These are phyloP conservation scores for Blastocystis sp. DNA, from an alignment of 352 stramenopile genomes.

Conservation along the genomic window DNA sequence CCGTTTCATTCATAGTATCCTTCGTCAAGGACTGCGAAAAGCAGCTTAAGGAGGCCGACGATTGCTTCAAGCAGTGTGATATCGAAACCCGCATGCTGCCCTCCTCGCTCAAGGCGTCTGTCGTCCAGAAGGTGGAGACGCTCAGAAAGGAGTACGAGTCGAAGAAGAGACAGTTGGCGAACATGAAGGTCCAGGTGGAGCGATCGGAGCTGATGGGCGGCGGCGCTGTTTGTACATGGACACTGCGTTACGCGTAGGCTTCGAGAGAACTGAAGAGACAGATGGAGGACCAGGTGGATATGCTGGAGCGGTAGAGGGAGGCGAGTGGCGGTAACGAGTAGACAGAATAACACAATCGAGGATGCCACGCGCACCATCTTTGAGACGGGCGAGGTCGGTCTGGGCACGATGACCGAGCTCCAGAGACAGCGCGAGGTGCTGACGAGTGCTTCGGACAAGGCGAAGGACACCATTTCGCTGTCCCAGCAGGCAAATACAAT, in stretches of 20 bases:
- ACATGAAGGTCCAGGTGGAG: constrained; percentile 63
- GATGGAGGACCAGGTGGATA: constrained; percentile 60
- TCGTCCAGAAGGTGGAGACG: constrained; percentile 53
- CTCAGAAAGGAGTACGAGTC: constrained; percentile 59
- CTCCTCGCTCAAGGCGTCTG: constrained; percentile 45
- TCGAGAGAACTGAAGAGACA: constrained; percentile 67
- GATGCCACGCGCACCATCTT: constrained; percentile 69
- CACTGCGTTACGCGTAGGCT: constrained; percentile 7
- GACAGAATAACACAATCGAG: constrained; percentile 74
- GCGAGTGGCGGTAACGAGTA: background rate
- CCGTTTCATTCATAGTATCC: constrained; percentile 24
- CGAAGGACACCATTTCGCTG: constrained; percentile 70
- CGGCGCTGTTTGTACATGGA: constrained; percentile 1
- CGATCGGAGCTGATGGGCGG: constrained; percentile 55
- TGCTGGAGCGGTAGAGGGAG: constrained; percentile 24
- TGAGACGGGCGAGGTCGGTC: constrained; percentile 69
- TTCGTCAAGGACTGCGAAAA: constrained; percentile 64
- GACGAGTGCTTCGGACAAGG: constrained; percentile 68
- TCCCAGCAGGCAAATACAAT: constrained; percentile 66
- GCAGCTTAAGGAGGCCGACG: constrained; percentile 63
- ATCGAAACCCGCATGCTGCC: constrained; percentile 69
- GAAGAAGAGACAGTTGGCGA: constrained; percentile 57
- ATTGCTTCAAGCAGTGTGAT: constrained; percentile 72
- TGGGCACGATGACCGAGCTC: constrained; percentile 71
- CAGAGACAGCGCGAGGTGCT: constrained; percentile 70